Percentiles rank a stretch among this genome's conserved stretches.
phyloP scores from a whole-genome alignment of 768 basidiomycete genomes.

The Pilatotrama ljubarskyi region DNA sequence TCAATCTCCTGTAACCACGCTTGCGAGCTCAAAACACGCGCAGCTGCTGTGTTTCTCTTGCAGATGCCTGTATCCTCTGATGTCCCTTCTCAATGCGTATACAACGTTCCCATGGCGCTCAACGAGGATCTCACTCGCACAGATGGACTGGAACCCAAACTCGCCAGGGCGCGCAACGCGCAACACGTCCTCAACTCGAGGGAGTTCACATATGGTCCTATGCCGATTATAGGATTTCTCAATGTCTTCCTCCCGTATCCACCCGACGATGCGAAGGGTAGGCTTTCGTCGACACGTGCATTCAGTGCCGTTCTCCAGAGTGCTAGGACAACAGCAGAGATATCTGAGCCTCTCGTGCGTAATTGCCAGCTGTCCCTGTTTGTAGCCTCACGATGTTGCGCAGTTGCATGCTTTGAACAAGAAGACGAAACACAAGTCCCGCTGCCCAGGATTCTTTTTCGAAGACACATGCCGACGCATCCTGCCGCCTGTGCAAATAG shows the following conservation, averaged over 20 bases:
- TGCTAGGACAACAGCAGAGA: too few relatives aligned
- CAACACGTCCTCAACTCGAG: neutral
- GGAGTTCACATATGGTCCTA: slow-evolving; percentile 2
- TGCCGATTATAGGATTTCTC: slow-evolving; percentile 5
- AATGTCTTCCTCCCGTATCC: neutral
- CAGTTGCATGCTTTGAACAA: neutral
- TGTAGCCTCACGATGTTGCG: neutral
- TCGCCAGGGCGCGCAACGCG: neutral
- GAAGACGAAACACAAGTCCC: neutral
- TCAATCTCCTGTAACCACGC: too few relatives aligned
- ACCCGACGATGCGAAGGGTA: too few relatives aligned
- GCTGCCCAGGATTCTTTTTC: slow-evolving; percentile 10
- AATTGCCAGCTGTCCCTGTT: neutral
- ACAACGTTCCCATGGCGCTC: neutral
- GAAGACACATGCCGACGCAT: neutral
- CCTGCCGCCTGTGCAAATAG: too few relatives aligned
- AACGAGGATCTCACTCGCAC: neutral
- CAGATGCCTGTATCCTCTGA: too few relatives aligned
- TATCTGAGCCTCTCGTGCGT: neutral
- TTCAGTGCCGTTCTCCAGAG: too few relatives aligned
- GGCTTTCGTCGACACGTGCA: too few relatives aligned
- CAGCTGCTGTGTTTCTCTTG: too few relatives aligned
- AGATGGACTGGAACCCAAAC: neutral
- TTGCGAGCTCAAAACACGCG: too few relatives aligned
- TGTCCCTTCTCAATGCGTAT: too few relatives aligned